Conservation (phyloP, 768 basidiomycete genomes). For the Boletus reticuloceps region DNA sequence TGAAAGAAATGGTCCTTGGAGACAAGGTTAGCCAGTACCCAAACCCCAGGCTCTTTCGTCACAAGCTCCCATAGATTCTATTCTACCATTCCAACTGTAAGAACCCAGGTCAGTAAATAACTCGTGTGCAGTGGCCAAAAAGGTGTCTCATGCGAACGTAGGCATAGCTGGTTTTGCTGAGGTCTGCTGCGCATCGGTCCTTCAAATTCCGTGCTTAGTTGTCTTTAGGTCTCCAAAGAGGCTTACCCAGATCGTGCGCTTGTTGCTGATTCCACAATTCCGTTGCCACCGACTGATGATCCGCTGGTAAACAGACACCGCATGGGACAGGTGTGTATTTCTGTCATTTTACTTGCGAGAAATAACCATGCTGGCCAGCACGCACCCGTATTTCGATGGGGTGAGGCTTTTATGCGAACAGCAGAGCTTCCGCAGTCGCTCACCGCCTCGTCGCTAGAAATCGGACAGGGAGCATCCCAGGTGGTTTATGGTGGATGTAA, state of each 20-base stretch:
- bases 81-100: constrained; percentile 92
- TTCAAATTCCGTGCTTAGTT: constrained; percentile 3
- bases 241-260: constrained; percentile 87
- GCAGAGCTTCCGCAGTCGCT: neutral
- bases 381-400: constrained; percentile 79
- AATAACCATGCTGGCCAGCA: constrained; percentile 30
- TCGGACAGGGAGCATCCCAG: constrained; percentile 69
- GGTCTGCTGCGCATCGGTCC: constrained; percentile 38
- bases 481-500: constrained; percentile 92
- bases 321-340: constrained; percentile 75
- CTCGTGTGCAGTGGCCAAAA: neutral
- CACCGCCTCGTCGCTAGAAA: constrained; percentile 50
- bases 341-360: neutral
- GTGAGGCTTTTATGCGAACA: constrained; percentile 37
- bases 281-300: constrained; percentile 5
- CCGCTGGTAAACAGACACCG: constrained; percentile 59
- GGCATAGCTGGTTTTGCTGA: constrained; percentile 82
- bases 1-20: constrained; percentile 75
- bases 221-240: constrained; percentile 64
- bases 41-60: neutral
- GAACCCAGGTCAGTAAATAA: constrained; percentile 54
- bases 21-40: constrained; percentile 55
- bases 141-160: constrained; percentile 23
- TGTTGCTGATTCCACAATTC: constrained; percentile 1
- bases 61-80: constrained; percentile 51